phyloP scores from a whole-genome alignment of 2,329 filamentous ascomycete species.

The Exophiala calicioides region DNA sequence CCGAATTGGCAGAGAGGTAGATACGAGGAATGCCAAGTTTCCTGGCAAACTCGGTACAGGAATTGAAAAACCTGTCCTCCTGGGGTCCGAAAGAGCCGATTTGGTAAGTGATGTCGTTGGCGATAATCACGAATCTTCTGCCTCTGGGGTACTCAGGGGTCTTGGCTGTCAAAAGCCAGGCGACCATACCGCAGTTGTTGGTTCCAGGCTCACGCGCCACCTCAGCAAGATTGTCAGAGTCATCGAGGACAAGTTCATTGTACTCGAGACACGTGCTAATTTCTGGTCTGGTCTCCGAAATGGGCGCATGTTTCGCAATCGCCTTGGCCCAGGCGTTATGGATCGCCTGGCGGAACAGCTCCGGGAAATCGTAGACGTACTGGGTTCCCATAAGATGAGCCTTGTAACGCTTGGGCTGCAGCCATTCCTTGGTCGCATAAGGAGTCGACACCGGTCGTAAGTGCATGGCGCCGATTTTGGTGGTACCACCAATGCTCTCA shows the following conservation, averaged over 20 bases:
- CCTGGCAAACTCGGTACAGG: constrained; percentile 94
- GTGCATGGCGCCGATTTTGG: constrained; percentile 94
- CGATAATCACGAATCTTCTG: constrained; percentile 89
- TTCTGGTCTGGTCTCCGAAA: constrained; percentile 79
- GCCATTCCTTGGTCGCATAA: constrained; percentile 96
- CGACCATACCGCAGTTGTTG: constrained; percentile 97
- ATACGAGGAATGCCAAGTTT: constrained; percentile 94
- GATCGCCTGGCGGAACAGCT: constrained; percentile 96
- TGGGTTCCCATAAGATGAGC: constrained; percentile 98
- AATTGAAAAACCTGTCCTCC: constrained; percentile 98
- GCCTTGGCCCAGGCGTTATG: constrained; percentile 89
- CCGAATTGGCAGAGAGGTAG: constrained; percentile 97
- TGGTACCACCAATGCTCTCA: constrained; percentile 93
- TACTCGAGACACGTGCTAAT: constrained; percentile 91
- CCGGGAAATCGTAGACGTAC: constrained; percentile 99
- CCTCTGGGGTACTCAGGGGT: constrained; percentile 95
- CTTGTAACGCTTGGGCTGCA: constrained; percentile 99
- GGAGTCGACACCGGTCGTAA: constrained; percentile 85
- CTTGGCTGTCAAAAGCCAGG: constrained; percentile 91
- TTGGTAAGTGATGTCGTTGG: constrained; percentile 99
- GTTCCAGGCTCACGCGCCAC: constrained; percentile 93
- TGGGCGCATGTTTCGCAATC: constrained; percentile 69
- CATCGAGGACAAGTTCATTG: constrained; percentile 91
- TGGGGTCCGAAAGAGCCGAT: constrained; percentile 96
- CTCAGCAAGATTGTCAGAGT: constrained; percentile 86